Evolutionary conservation across 2,329 filamentous ascomycete genomes (phyloP).

Genomic region (Colletotrichum sp.): DNA sequence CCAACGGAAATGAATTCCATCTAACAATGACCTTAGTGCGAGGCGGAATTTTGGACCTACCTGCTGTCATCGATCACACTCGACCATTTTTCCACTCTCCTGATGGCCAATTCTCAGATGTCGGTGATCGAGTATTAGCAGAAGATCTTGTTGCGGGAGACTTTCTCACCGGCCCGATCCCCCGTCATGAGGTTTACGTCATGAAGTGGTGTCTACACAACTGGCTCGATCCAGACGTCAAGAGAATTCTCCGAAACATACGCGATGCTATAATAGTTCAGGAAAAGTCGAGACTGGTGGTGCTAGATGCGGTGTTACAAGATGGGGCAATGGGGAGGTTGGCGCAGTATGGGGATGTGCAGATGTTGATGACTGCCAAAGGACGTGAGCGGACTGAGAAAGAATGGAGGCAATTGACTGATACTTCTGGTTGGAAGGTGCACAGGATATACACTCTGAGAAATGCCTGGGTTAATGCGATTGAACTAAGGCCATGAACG

Average conservation of each 20-base stretch:
- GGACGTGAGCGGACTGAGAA: slow-evolving; percentile 34
- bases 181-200: slow-evolving; percentile 30
- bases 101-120: slow-evolving; percentile 30
- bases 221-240: slow-evolving; percentile 38
- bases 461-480: slow-evolving; percentile 26
- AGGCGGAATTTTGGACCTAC: slow-evolving; percentile 38
- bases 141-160: slow-evolving; percentile 37
- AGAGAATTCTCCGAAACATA: slow-evolving; percentile 29
- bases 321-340: slow-evolving; percentile 33
- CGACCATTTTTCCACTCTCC: slow-evolving; percentile 25
- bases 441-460: slow-evolving; percentile 18
- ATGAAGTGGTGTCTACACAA: slow-evolving; percentile 48
- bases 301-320: slow-evolving; percentile 40
- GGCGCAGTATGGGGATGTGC: slow-evolving; percentile 41
- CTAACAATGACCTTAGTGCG: slow-evolving; percentile 25
- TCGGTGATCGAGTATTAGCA: slow-evolving; percentile 29
- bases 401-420: slow-evolving; percentile 33
- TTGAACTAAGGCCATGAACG: slow-evolving; percentile 17
- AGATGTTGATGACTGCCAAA: slow-evolving; percentile 40
- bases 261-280: slow-evolving; percentile 31
- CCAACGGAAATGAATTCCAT: not conserved
- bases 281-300: slow-evolving; percentile 32
- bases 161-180: slow-evolving; percentile 36
- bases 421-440: slow-evolving; percentile 32
- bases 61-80: slow-evolving; percentile 35